Evolutionary conservation across 148 eudicot species (phyloP), one percentile per base, ranked within the genome.

Genomic region (Rhododendron mucronatum): DNA sequence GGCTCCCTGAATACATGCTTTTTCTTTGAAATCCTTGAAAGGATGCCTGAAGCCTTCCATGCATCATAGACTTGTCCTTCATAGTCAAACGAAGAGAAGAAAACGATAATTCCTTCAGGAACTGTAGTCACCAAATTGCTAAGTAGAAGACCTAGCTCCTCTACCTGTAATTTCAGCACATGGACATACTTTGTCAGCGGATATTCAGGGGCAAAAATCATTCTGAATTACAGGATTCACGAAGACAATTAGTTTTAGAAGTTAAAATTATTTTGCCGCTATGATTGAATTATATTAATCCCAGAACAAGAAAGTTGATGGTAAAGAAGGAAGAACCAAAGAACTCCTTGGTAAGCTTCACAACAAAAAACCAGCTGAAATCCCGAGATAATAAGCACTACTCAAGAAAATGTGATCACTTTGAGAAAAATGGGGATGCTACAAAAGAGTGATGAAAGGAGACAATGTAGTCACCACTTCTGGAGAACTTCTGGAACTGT

Each of bases 1-100:
- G 98, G 99, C 88, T 96, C 99, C 93, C 98, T 90, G 83, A 95
- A 95, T 63, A 96, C 47, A 28, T 77, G 91, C 83, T 96, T 96
- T 88, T 92, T 96, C 89, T 90, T 94, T 84, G 90, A 84, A 53
- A 96, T 93, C 69, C 99, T 91, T 11, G 92, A 89, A 76, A 96
- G 92, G 86, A 95, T 92, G 53, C 97, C 99, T 37, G 96, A 93
- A 84, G 90, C 90, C 85, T 91, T 94, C 99, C 99, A 96, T 78
- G 96, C 89, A 84, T 93, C 92, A 82, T 96, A 91, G 37, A 95
- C 96, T 87, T 89, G 89, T 80, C 85, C 91, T 91, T 94, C 97
- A 48, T 95, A 96, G 39, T 96, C 99, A 85, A 95, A 96, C 55
- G 99, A 96, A 76, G 99, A 95, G 90, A 95, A 96, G 89, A 96